Conservation (phyloP, 345 rosid genomes). For the Punica granatum region DNA sequence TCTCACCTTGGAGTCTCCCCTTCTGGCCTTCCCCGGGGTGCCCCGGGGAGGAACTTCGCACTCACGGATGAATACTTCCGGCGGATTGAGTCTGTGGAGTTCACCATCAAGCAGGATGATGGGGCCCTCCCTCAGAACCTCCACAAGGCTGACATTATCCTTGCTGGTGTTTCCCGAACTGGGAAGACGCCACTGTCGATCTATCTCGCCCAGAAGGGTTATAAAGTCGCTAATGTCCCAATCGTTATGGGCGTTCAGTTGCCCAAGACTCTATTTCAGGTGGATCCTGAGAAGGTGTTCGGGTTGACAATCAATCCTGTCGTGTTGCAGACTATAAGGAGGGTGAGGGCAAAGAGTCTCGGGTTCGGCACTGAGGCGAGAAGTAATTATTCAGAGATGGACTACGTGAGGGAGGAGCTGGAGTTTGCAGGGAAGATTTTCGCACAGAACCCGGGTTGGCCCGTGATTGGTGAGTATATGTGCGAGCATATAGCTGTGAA, state of each 20-base stretch:
- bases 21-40: constrained; percentile 78
- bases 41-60: constrained; percentile 37
- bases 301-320: constrained; percentile 66
- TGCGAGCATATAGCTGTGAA: background rate
- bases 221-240: constrained; percentile 80
- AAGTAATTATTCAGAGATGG: constrained; percentile 74
- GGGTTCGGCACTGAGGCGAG: constrained; percentile 44
- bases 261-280: constrained; percentile 57
- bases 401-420: constrained; percentile 55
- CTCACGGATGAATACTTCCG: constrained; percentile 63
- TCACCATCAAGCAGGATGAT: constrained; percentile 87
- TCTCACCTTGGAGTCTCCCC: constrained; percentile 79
- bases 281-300: constrained; percentile 65
- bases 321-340: constrained; percentile 64
- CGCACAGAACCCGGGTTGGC: constrained; percentile 75
- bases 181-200: constrained; percentile 83
- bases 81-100: constrained; percentile 73
- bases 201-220: constrained; percentile 79
- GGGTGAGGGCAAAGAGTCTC: constrained; percentile 61
- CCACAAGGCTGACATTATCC: constrained; percentile 60
- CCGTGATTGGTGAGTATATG: constrained; percentile 53
- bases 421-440: constrained; percentile 57
- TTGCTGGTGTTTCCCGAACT: constrained; percentile 77
- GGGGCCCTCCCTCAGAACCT: constrained; percentile 74
- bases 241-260: constrained; percentile 59